A percentile compares a stretch with the other conserved stretches of the same genome.
These are phyloP conservation scores for Chaetomium globosum DNA, from an alignment of 2,329 filamentous ascomycete species.

Conservation along the genomic window DNA sequence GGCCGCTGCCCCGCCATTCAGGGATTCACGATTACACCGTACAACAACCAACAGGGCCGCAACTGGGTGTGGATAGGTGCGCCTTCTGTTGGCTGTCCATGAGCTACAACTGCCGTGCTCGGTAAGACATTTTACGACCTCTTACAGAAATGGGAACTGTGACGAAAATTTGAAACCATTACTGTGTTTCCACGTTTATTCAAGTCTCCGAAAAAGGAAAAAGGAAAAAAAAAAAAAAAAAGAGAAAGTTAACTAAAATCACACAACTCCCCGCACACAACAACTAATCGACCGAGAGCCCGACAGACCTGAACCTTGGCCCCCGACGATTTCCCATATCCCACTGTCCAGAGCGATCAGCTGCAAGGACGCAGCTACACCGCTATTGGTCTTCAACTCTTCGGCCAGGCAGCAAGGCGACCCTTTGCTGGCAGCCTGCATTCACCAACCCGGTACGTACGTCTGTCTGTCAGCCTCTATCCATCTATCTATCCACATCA, in stretches of 20 bases:
- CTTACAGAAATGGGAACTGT: neutral
- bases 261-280: neutral
- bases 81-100: neutral
- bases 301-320: neutral
- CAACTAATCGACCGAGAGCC: neutral
- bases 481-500: constrained; percentile 1
- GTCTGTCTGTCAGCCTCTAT: constrained; percentile 13
- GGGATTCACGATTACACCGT: neutral
- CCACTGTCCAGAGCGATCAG: neutral
- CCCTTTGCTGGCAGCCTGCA: constrained; percentile 24
- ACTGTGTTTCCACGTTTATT: neutral
- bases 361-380: constrained; percentile 18
- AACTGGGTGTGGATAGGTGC: neutral
- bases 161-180: neutral
- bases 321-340: neutral
- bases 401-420: constrained; percentile 29
- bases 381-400: constrained; percentile 28
- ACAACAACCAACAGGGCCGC: neutral
- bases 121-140: neutral
- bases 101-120: constrained; percentile 3
- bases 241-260: neutral
- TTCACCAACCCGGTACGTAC: constrained; percentile 31
- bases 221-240: neutral
- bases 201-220: neutral
- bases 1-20: constrained; percentile 6